These are phyloP conservation scores for Corrigiola litoralis DNA, from an alignment of 179 eudicot species.

Conservation along the genomic window DNA sequence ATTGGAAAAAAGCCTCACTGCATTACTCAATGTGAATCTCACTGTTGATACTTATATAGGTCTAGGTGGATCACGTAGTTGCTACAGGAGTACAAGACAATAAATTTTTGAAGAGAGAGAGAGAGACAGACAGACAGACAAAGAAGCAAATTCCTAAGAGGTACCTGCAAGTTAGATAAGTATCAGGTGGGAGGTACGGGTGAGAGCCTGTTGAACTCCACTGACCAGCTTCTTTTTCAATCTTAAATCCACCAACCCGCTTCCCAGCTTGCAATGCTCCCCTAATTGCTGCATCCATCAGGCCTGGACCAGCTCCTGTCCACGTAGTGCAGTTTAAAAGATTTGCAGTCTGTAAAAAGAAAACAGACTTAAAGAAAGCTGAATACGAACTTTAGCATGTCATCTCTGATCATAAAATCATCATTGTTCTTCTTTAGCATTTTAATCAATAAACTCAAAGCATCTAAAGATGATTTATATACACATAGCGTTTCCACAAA, in stretches of 20 bases:
- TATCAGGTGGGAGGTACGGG: slow-evolving; percentile 67
- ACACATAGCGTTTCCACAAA: not conserved
- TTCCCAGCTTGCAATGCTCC: slow-evolving; percentile 87
- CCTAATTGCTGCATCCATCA: slow-evolving; percentile 89
- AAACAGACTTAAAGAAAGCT: not conserved
- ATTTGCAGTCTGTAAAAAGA: slow-evolving; percentile 49
- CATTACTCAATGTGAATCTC: too few relatives aligned
- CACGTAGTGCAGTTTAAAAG: slow-evolving; percentile 81
- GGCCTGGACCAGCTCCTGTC: slow-evolving; percentile 98
- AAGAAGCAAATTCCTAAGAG: not conserved
- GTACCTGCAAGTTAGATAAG: slow-evolving; percentile 91
- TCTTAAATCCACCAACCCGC: slow-evolving; percentile 91
- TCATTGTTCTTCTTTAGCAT: not conserved
- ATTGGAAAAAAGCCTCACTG: too few relatives aligned
- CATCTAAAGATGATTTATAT: too few relatives aligned
- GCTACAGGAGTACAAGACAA: too few relatives aligned
- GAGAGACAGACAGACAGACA: too few relatives aligned
- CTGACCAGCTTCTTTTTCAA: slow-evolving; percentile 82
- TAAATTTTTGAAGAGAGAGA: too few relatives aligned
- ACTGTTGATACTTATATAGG: too few relatives aligned
- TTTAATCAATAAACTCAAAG: not conserved
- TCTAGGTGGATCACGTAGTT: too few relatives aligned
- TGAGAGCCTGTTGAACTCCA: slow-evolving; percentile 79
- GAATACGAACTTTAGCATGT: not conserved
- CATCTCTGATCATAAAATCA: not conserved